Percentiles rank a stretch among this genome's conserved stretches.
phyloP scores from a whole-genome alignment of 2,329 filamentous ascomycete genomes.

The Onygenales sp. region DNA sequence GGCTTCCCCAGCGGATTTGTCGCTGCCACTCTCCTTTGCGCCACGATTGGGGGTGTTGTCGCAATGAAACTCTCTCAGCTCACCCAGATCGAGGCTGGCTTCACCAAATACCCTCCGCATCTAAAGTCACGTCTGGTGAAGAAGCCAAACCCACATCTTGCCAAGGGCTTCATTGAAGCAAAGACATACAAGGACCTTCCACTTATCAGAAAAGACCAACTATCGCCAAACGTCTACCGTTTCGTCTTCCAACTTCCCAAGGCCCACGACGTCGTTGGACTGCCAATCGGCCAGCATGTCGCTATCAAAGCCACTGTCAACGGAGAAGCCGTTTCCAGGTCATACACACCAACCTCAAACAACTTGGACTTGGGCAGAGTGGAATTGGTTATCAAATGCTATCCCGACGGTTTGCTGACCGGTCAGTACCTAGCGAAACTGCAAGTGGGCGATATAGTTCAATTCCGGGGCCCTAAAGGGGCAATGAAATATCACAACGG shows the following conservation, averaged over 20 bases:
- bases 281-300: constrained; percentile 97
- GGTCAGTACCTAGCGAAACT: constrained; percentile 71
- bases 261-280: constrained; percentile 71
- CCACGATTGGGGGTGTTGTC: neutral
- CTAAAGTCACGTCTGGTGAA: too few relatives aligned
- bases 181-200: neutral
- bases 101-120: neutral
- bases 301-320: constrained; percentile 77
- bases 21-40: neutral
- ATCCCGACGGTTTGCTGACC: constrained; percentile 93
- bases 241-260: constrained; percentile 67
- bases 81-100: neutral
- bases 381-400: constrained; percentile 94
- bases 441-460: constrained; percentile 73
- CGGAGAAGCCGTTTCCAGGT: constrained; percentile 80
- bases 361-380: constrained; percentile 85
- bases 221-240: constrained; percentile 61
- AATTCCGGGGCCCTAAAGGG: constrained; percentile 85
- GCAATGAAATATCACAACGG: constrained; percentile 89
- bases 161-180: too few relatives aligned
- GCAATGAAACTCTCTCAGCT: neutral
- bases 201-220: constrained; percentile 6
- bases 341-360: constrained; percentile 82
- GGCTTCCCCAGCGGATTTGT: neutral
- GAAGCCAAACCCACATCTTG: too few relatives aligned